These are phyloP conservation scores for Cyberlindnera mississippiensis DNA, from an alignment of 805 yeast genomes.

Conservation along the genomic window DNA sequence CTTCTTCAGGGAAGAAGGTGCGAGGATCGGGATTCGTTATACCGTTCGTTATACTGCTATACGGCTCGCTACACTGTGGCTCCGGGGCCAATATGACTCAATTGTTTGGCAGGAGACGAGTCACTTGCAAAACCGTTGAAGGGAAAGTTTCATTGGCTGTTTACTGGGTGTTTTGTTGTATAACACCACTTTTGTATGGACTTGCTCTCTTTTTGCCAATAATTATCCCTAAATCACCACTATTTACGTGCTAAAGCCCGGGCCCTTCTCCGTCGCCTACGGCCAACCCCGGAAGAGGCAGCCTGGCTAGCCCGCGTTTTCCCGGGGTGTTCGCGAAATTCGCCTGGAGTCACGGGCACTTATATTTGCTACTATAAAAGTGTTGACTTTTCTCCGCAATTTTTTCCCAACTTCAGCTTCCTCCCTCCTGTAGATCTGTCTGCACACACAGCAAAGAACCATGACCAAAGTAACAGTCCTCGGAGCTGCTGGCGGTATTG, in stretches of 20 bases:
- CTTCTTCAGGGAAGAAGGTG: too few relatives aligned
- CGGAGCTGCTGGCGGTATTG: conserved; percentile 95
- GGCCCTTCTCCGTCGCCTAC: neutral
- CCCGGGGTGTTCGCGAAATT: conserved; percentile 1
- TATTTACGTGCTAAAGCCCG: neutral
- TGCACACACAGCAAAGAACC: neutral
- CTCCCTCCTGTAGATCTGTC: neutral
- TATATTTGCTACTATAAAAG: neutral
- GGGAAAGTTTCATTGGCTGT: too few relatives aligned
- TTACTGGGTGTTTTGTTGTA: too few relatives aligned
- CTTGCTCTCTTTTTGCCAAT: too few relatives aligned
- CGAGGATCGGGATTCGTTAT: too few relatives aligned
- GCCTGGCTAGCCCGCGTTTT: neutral
- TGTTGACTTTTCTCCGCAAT: conserved; percentile 5
- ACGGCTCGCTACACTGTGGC: too few relatives aligned
- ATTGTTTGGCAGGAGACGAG: neutral
- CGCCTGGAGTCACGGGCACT: neutral
- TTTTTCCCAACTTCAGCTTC: neutral
- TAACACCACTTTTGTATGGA: neutral
- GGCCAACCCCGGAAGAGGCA: neutral
- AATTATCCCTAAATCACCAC: neutral
- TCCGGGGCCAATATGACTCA: too few relatives aligned
- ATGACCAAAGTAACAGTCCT: conserved; percentile 69
- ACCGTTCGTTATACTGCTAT: too few relatives aligned
- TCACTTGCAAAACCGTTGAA: too few relatives aligned